A percentile compares a stretch with the other conserved stretches of the same genome.
These are phyloP conservation scores for Ogataea neopini DNA, from an alignment of 805 yeast species.

Conservation along the genomic window DNA sequence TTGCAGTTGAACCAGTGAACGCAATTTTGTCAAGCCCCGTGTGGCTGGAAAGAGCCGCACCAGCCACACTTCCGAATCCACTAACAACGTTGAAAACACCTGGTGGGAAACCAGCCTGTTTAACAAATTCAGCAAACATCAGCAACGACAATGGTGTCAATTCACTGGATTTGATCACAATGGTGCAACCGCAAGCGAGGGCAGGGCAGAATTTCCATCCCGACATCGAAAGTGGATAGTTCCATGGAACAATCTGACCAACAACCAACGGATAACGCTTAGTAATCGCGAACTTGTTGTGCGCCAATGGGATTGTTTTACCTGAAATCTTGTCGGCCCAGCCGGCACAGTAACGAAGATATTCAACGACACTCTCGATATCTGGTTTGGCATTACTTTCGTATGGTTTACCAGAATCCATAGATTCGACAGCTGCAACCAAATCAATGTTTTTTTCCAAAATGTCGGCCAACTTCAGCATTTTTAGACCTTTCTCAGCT, in stretches of 20 bases:
- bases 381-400: slow-evolving; percentile 50
- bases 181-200: slow-evolving; percentile 73
- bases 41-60: slow-evolving; percentile 65
- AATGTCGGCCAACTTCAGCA: slow-evolving; percentile 52
- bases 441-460: slow-evolving; percentile 49
- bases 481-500: slow-evolving; percentile 41
- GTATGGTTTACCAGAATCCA: slow-evolving; percentile 58
- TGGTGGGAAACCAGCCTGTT: slow-evolving; percentile 72
- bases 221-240: slow-evolving; percentile 69
- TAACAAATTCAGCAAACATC: slow-evolving; percentile 56
- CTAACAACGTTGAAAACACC: slow-evolving; percentile 73
- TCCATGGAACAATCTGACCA: slow-evolving; percentile 74
- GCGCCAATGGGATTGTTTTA: slow-evolving; percentile 37
- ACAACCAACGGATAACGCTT: slow-evolving; percentile 67
- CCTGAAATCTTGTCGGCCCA: slow-evolving; percentile 62
- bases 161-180: slow-evolving; percentile 74
- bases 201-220: slow-evolving; percentile 86
- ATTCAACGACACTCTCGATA: slow-evolving; percentile 45
- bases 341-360: slow-evolving; percentile 57
- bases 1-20: slow-evolving; percentile 66
- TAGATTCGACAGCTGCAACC: slow-evolving; percentile 52
- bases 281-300: slow-evolving; percentile 62
- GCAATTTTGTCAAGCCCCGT: slow-evolving; percentile 58
- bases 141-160: slow-evolving; percentile 72
- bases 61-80: slow-evolving; percentile 71